Percentiles rank a stretch among this genome's conserved stretches.
Conservation (phyloP, 1,284 basidiomycete species). For the Ceratobasidium sp. region DNA sequence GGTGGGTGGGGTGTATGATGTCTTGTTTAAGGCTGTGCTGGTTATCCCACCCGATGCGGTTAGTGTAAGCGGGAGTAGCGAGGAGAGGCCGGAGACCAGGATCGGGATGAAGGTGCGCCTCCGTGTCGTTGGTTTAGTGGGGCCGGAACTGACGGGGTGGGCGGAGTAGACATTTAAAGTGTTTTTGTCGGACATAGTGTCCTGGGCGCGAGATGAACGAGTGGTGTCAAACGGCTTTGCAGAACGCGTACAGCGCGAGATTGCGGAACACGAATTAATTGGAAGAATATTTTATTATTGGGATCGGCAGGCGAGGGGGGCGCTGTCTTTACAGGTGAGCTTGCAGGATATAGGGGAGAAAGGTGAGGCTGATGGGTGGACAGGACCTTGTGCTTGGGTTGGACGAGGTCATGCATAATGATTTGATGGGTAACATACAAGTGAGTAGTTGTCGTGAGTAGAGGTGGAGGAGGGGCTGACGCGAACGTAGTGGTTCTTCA, state of each 20-base stretch:
- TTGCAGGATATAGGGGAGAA: neutral
- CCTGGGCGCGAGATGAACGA: conserved; percentile 96
- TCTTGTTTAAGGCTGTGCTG: conserved; percentile 88
- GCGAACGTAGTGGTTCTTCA: conserved; percentile 89
- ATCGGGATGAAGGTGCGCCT: conserved; percentile 69
- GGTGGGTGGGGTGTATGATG: conserved; percentile 90
- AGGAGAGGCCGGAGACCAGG: conserved; percentile 88
- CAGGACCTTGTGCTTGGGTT: conserved; percentile 92
- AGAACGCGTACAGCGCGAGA: conserved; percentile 82
- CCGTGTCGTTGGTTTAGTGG: neutral
- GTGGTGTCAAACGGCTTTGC: conserved; percentile 88
- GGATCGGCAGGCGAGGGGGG: conserved; percentile 83
- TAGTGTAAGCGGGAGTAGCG: conserved; percentile 43
- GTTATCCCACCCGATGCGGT: conserved; percentile 71
- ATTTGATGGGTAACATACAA: conserved; percentile 94
- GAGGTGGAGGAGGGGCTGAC: neutral
- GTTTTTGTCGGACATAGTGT: conserved; percentile 92
- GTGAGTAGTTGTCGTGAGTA: neutral
- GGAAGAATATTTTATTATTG: conserved; percentile 89
- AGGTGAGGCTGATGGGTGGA: neutral
- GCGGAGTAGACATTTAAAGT: conserved; percentile 78
- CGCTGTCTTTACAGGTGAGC: conserved; percentile 83
- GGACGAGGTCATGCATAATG: conserved; percentile 93
- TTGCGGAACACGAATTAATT: conserved; percentile 85
- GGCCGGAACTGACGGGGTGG: neutral